Evolutionary conservation across 352 stramenopile species (phyloP), one percentile per base, ranked within the genome.

Genomic region (Salisapilia sapeloensis): DNA sequence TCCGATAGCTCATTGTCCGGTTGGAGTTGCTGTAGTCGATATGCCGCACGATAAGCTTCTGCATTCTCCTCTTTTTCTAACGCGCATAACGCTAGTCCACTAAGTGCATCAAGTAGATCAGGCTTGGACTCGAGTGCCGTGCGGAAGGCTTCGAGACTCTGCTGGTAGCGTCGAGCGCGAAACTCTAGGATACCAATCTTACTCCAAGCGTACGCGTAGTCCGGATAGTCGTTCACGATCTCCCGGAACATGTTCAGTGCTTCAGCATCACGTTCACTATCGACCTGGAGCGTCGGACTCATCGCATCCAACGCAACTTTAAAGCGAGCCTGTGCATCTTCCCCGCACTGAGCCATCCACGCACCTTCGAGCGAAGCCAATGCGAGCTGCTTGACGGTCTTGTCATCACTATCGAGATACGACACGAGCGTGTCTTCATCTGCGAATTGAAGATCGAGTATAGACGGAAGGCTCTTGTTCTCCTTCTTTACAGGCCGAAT

Each of bases 181-280:
- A 84, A 66, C 38, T 78, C 53, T 1, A 69, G 52, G 29, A 59
- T 63, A 15, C 52, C 75, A n/a, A 87, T 56, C 30, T 87, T 90
- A 37, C 56, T 66, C 65, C 70, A 80, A 0, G 59, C 75, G 40
- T 75, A 81, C 7, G 65, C 70, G 22, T 67, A 90, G 11, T 56
- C 33, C 0, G 67, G 54, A 23, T 60, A 62, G 1, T 54, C 44
- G 3, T 60, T 39, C 2, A 83, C 56, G 0, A 86, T 38, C 14
- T 64, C 40, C 2, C 64, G 61, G 10, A 64, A 66, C 29, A 35
- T 21, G 2, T 46, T 38, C 25, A 58, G 50, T 19, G 67, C 56
- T 24, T 60, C 51, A n/a, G 32, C 24, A 34, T 69, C 48, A n/a
- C n/a, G n/a, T n/a, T n/a, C n/a, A n/a, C n/a, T n/a, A n/a, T n/a